Percentiles rank a stretch among this genome's conserved stretches.
Conservation (phyloP, 1,139 yeast species). For the Hyphopichia fennica region DNA sequence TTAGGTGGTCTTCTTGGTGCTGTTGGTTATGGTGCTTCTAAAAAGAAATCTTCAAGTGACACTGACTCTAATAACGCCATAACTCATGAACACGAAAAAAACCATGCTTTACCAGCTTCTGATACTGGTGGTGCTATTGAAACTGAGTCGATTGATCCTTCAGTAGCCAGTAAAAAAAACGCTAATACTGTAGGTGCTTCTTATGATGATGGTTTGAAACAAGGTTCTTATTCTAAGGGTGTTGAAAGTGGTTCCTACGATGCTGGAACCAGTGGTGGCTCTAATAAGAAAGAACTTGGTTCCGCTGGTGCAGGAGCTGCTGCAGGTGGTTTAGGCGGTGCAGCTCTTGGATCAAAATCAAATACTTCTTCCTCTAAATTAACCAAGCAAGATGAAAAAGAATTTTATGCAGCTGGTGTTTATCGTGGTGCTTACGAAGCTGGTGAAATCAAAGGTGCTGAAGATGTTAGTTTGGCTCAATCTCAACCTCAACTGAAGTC, state of each 20-base stretch:
- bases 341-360: constrained; percentile 4
- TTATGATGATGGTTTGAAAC: constrained; percentile 3
- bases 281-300: not conserved
- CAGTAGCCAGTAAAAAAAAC: not conserved
- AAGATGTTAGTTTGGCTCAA: constrained; percentile 3
- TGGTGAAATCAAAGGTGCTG: constrained; percentile 13
- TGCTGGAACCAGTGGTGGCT: not conserved
- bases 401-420: constrained; percentile 14
- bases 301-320: constrained; percentile 10
- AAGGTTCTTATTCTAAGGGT: constrained; percentile 6
- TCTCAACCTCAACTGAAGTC: not conserved
- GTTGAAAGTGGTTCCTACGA: not conserved
- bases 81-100: not conserved
- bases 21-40: constrained; percentile 2
- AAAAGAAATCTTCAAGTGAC: not conserved
- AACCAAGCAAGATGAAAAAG: constrained; percentile 6
- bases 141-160: constrained; percentile 1
- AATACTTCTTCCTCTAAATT: not conserved
- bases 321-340: constrained; percentile 7
- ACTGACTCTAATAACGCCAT: not conserved
- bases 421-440: constrained; percentile 15
- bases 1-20: constrained; percentile 3
- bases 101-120: not conserved
- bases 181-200: not conserved
- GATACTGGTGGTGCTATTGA: constrained; percentile 4